These are phyloP conservation scores for Metschnikowia drakensbergensis DNA, from an alignment of 805 yeast species.

Conservation along the genomic window DNA sequence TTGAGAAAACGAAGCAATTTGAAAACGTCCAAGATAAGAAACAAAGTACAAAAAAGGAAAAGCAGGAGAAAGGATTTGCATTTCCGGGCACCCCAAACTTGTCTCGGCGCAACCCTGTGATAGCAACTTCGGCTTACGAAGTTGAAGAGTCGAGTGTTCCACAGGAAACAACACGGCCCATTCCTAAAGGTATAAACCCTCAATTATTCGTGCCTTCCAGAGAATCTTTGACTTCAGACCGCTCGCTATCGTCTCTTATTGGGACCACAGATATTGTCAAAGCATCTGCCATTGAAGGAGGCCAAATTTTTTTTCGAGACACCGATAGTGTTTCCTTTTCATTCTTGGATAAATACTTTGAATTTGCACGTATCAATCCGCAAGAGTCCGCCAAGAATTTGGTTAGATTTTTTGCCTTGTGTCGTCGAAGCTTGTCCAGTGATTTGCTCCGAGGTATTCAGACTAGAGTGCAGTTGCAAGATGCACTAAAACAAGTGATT, in stretches of 20 bases:
- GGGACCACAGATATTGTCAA: constrained; percentile 4
- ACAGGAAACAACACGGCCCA: constrained; percentile 1
- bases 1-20: background rate
- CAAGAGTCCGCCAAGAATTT: constrained; percentile 16
- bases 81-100: background rate
- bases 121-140: constrained; percentile 31
- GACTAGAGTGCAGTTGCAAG: constrained; percentile 14
- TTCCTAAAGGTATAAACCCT: background rate
- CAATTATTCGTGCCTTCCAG: constrained; percentile 10
- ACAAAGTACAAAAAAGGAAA: background rate
- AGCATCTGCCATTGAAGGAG: constrained; percentile 10
- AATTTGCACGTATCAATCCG: constrained; percentile 25
- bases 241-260: constrained; percentile 5
- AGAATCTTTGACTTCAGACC: constrained; percentile 4
- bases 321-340: constrained; percentile 8
- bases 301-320: constrained; percentile 12
- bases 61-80: background rate
- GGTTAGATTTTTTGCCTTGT: constrained; percentile 18
- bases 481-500: constrained; percentile 21
- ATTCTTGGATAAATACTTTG: constrained; percentile 21
- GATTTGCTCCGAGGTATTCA: constrained; percentile 2
- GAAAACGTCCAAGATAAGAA: background rate
- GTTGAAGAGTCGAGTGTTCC: constrained; percentile 23
- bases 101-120: constrained; percentile 22
- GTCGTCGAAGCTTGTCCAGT: constrained; percentile 18